Conservation (phyloP, 768 basidiomycete genomes). For the Amanita thiersii region DNA sequence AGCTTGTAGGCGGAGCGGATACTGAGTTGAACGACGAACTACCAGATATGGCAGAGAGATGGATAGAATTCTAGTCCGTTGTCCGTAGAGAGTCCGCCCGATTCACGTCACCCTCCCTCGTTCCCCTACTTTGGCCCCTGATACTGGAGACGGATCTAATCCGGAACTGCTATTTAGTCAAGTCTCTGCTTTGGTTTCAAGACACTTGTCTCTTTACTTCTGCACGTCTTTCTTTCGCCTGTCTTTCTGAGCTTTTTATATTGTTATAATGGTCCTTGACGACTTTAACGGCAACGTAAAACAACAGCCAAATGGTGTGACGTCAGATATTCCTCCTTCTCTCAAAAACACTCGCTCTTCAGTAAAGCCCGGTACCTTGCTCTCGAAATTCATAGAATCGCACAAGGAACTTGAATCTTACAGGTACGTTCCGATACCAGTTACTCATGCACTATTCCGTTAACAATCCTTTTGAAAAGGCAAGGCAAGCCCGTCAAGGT, state of each 20-base stretch:
- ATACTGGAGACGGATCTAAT: conserved; percentile 9
- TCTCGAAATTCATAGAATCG: conserved; percentile 34
- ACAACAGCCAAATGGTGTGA: conserved; percentile 1
- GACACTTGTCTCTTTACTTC: background rate
- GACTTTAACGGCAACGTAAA: conserved; percentile 14
- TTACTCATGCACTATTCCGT: conserved; percentile 25
- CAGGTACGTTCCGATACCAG: conserved; percentile 37
- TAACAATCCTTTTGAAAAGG: conserved; percentile 25
- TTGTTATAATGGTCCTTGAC: conserved; percentile 21
- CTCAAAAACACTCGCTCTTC: background rate
- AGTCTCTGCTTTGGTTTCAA: background rate
- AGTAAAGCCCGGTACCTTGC: conserved; percentile 13
- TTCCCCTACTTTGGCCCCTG: background rate
- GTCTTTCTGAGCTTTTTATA: conserved; percentile 5
- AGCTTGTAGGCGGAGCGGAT: background rate
- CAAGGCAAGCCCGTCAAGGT: conserved; percentile 47
- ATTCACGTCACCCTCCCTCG: background rate
- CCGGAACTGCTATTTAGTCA: conserved; percentile 2
- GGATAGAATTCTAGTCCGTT: no score
- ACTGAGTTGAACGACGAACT: background rate
- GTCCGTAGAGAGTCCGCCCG: no score
- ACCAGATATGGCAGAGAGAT: no score
- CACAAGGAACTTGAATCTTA: conserved; percentile 46
- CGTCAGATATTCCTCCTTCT: background rate
- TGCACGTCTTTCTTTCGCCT: background rate